A percentile compares a stretch with the other conserved stretches of the same genome.
Conservation (phyloP, 768 basidiomycete genomes). For the Paxillus rubicundulus region DNA sequence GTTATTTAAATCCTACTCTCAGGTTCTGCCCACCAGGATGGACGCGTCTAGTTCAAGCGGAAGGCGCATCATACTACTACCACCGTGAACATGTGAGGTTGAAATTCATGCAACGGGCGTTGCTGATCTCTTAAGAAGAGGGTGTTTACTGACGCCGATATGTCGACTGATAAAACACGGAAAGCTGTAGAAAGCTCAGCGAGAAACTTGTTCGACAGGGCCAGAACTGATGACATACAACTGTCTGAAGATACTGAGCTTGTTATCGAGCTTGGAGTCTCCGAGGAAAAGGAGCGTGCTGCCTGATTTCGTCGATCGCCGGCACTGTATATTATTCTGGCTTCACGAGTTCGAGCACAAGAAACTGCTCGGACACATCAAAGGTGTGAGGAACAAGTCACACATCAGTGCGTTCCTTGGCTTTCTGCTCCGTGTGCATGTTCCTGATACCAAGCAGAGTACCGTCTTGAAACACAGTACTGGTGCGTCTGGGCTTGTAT, state of each 20-base stretch:
- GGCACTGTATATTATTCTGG: not conserved
- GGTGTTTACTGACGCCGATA: not conserved
- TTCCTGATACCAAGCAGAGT: not conserved
- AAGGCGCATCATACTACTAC: not conserved
- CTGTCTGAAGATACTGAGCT: not conserved
- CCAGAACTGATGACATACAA: not conserved
- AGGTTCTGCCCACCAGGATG: not conserved
- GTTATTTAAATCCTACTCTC: not conserved
- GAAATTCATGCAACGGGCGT: not conserved
- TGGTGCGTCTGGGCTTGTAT: not conserved
- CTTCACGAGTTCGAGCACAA: not conserved
- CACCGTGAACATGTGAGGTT: not conserved
- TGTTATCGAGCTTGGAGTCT: not conserved
- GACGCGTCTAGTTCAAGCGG: not conserved
- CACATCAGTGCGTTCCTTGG: not conserved
- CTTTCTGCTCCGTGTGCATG: not conserved
- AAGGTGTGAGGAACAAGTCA: not conserved
- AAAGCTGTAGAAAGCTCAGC: not conserved
- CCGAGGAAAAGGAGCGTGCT: not conserved
- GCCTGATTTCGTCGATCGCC: not conserved
- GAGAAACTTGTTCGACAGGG: not conserved
- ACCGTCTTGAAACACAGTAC: not conserved
- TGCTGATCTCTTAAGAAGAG: not conserved
- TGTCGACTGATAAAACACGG: not conserved
- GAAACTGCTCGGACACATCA: not conserved